phyloP scores from a whole-genome alignment of 495 filamentous ascomycete genomes.

The Aspergillus wentii region DNA sequence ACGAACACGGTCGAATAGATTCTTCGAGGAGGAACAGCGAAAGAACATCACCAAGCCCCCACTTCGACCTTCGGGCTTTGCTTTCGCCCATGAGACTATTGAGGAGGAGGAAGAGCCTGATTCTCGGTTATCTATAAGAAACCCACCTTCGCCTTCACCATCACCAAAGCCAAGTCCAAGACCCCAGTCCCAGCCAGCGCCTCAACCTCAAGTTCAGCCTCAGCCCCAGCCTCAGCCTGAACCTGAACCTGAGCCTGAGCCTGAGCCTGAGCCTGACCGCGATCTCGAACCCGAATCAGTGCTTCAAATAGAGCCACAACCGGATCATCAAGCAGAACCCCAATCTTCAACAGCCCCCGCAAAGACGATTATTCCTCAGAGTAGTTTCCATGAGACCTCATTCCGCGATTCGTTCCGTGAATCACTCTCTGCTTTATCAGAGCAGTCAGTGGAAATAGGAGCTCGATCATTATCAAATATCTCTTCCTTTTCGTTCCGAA shows the following conservation, averaged over 20 bases:
- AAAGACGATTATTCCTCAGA: constrained; percentile 23
- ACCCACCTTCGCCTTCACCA: neutral
- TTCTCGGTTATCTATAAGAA: neutral
- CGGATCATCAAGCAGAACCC: neutral
- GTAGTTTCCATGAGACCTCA: neutral
- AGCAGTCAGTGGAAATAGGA: neutral
- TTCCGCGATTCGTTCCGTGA: neutral
- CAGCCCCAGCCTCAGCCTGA: constrained; percentile 3
- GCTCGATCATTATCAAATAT: neutral
- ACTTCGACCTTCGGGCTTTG: constrained; percentile 35
- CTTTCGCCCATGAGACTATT: constrained; percentile 25
- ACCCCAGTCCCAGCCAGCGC: neutral
- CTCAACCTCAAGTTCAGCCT: neutral
- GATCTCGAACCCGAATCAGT: neutral
- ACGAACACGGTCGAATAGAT: constrained; percentile 27
- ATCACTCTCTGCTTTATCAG: neutral
- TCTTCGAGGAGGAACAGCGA: constrained; percentile 19
- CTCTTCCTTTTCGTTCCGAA: neutral
- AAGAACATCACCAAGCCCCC: constrained; percentile 36
- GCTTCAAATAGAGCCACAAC: neutral
- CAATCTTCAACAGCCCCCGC: constrained; percentile 15
- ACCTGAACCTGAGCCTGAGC: constrained; percentile 3
- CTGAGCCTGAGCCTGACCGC: constrained; percentile 1
- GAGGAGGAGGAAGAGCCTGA: constrained; percentile 26
- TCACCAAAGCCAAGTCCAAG: neutral